Evolutionary conservation across 306 rosid genomes (phyloP), one percentile per base, ranked within the genome.

Genomic region (Castanospermum australe): DNA sequence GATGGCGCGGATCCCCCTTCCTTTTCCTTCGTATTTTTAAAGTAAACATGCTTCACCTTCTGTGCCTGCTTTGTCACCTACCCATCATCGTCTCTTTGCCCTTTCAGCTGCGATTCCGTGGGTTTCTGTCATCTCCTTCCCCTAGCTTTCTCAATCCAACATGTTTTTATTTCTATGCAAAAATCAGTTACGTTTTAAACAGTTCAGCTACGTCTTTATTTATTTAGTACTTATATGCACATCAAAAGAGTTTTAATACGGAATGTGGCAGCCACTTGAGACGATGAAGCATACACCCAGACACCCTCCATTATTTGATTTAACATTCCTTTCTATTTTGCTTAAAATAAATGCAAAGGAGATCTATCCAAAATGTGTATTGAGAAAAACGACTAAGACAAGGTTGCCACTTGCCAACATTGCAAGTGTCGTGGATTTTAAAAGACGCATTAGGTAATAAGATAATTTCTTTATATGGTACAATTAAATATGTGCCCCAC

Each of bases 1-100:
- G 87, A 67, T 83, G 83, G 12, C 2, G 20, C 38, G 35, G 76
- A 18, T 39, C 42, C 50, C 52, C 54, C 30, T 68, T 60, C 59
- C 0, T 79, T 75, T 64, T 51, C 25, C n/a, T 76, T 67, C 45
- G 15, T 38, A 71, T 81, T 69, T 76, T 21, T 39, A 61, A 41
- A 21, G 30, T 39, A 61, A 41, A 21, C 73, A 70, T 72, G 80
- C 82, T 65, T 57, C 41, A 22, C n/a, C 12, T 21, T 82, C 14
- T 39, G 48, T 45, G 28, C 24, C 30, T 61, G 32, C 47, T 59
- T 57, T 71, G 28, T 80, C 73, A 72, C 65, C 50, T 38, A 39
- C 73, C 83, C 73, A 67, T 78, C 87, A 39, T 63, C 75, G 68
- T 56, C 82, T 38, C 73, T 83, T 79, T 84, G 67, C 84, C 76